Conservation (phyloP, 176 grass and related monocot species). For the Carex littledalei region DNA sequence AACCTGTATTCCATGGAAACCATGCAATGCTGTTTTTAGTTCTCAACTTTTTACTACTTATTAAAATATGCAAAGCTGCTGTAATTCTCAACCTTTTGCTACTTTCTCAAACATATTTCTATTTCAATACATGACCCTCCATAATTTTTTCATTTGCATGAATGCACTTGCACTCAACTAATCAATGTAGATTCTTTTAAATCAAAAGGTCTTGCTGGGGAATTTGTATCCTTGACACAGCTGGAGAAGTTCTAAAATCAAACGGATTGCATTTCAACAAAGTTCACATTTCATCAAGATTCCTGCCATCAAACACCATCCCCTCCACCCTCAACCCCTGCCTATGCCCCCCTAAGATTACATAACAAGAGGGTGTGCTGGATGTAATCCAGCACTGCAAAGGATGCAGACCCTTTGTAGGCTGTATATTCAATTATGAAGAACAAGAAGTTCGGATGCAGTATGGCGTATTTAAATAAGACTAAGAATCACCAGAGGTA, state of each 20-base stretch:
- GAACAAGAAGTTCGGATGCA: neutral
- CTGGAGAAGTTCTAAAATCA: neutral
- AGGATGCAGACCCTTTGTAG: neutral
- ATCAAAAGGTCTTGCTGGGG: neutral
- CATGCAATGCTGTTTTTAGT: neutral
- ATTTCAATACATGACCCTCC: neutral
- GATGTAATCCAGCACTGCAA: neutral
- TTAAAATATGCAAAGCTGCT: neutral
- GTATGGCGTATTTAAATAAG: neutral
- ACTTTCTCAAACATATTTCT: neutral
- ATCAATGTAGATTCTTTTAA: neutral
- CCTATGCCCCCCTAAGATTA: too few species aligned
- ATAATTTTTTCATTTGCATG: too few species aligned
- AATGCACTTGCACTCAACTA: too few species aligned
- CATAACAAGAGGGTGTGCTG: neutral
- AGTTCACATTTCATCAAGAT: neutral
- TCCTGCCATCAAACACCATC: too few species aligned
- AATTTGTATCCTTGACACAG: neutral
- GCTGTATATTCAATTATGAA: neutral
- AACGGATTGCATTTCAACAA: neutral
- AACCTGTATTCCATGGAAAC: constrained; percentile 42
- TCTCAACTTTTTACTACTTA: neutral
- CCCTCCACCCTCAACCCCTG: too few species aligned
- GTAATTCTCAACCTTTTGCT: neutral
- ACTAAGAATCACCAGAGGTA: neutral